phyloP scores from a whole-genome alignment of 176 grass and related monocot genomes.

The Neostapfia colusana region DNA sequence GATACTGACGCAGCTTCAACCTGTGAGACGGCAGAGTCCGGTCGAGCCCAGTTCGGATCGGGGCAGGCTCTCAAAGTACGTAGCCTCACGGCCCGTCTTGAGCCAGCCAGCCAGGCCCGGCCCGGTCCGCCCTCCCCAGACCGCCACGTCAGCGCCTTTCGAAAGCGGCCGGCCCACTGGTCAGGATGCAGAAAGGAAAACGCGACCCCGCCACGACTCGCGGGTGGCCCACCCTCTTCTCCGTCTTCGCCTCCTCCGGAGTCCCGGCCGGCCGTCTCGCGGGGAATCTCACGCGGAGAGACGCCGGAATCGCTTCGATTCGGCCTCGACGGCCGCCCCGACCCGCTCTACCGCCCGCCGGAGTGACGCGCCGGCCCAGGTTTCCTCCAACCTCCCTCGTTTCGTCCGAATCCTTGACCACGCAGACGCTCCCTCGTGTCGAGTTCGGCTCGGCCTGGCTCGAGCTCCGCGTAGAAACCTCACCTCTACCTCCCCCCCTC shows the following conservation, averaged over 20 bases:
- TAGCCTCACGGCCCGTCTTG: too few species aligned
- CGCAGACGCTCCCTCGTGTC: background rate
- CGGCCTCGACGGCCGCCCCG: background rate
- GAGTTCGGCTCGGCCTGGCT: background rate
- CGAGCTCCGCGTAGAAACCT: background rate
- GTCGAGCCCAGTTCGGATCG: too few species aligned
- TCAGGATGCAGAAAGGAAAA: background rate
- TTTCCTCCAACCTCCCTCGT: background rate
- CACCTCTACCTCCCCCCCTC: background rate
- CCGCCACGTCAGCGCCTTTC: slow-evolving; percentile 24
- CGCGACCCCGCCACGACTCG: slow-evolving; percentile 22
- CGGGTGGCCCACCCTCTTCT: background rate
- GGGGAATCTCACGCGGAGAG: slow-evolving; percentile 33
- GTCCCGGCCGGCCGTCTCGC: background rate
- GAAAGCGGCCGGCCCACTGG: slow-evolving; percentile 3
- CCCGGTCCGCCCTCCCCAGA: too few species aligned
- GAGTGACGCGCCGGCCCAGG: background rate
- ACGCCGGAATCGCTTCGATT: slow-evolving; percentile 15
- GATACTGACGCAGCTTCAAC: too few species aligned
- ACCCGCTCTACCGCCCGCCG: background rate
- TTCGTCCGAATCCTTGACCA: slow-evolving; percentile 17
- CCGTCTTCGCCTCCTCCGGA: background rate
- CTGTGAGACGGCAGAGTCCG: too few species aligned
- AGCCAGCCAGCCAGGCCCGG: too few species aligned
- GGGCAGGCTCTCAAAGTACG: too few species aligned